These are phyloP conservation scores for Colletotrichum tropicale DNA, from an alignment of 2,329 filamentous ascomycete species.

Conservation along the genomic window DNA sequence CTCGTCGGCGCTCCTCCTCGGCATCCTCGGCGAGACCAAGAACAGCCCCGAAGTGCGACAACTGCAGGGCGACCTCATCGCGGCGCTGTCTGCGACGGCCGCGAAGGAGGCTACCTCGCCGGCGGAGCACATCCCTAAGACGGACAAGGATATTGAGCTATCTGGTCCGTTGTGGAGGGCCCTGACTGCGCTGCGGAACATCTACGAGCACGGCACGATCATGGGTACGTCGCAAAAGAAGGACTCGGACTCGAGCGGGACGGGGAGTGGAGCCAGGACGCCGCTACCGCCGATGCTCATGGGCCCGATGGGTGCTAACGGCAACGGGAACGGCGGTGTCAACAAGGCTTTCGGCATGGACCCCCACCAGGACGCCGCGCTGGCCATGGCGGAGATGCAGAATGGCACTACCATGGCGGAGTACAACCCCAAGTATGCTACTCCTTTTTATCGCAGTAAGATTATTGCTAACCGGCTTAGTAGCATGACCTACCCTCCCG, in stretches of 20 bases:
- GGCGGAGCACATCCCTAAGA: conserved; percentile 56
- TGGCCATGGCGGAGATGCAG: conserved; percentile 71
- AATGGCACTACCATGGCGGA: conserved; percentile 51
- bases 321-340: neutral
- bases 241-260: conserved; percentile 49
- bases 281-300: conserved; percentile 33
- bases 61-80: conserved; percentile 67
- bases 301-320: conserved; percentile 23
- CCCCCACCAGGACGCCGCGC: conserved; percentile 64
- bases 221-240: conserved; percentile 52
- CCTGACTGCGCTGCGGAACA: conserved; percentile 65
- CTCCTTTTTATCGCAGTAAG: neutral
- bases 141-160: conserved; percentile 65
- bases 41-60: conserved; percentile 66
- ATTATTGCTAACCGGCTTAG: neutral
- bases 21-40: conserved; percentile 68
- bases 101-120: conserved; percentile 64
- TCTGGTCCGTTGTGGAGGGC: conserved; percentile 67
- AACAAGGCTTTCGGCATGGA: conserved; percentile 38
- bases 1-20: conserved; percentile 67
- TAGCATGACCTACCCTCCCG: conserved; percentile 41
- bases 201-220: conserved; percentile 68
- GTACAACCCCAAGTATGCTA: conserved; percentile 3
- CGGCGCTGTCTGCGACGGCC: conserved; percentile 66
- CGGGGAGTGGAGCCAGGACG: conserved; percentile 50